A percentile compares a stretch with the other conserved stretches of the same genome.
phyloP scores from a whole-genome alignment of 2,329 filamentous ascomycete species.

The Hypoxylon sp. region DNA sequence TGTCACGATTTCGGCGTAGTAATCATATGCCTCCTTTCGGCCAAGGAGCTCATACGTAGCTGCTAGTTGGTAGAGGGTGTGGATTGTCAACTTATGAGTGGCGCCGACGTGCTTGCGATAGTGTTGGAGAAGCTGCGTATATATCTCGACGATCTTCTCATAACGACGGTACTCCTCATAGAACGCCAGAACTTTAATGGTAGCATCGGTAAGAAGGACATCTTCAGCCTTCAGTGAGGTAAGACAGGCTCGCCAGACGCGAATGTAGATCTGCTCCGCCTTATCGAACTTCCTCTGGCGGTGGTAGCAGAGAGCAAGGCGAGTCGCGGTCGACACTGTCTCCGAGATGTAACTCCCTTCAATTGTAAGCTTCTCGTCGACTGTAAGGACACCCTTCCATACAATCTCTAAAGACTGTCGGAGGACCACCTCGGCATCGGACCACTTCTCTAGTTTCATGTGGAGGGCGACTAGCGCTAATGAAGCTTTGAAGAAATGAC shows the following conservation, averaged over 20 bases:
- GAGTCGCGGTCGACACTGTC: conserved; percentile 54
- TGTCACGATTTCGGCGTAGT: conserved; percentile 58
- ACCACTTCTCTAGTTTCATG: conserved; percentile 54
- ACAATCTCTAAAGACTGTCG: conserved; percentile 57
- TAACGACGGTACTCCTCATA: conserved; percentile 57
- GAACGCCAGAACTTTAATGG: conserved; percentile 54
- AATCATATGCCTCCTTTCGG: conserved; percentile 55
- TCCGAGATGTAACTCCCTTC: conserved; percentile 54
- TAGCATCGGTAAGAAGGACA: conserved; percentile 50
- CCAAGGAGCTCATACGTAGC: conserved; percentile 50
- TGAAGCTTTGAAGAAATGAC: conserved; percentile 55
- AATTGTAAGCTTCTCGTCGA: conserved; percentile 52
- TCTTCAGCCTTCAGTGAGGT: conserved; percentile 53
- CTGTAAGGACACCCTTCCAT: conserved; percentile 57
- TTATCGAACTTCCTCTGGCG: conserved; percentile 56
- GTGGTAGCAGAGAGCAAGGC: conserved; percentile 57
- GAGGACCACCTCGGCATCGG: conserved; percentile 56
- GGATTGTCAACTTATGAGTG: conserved; percentile 55
- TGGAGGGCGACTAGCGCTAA: conserved; percentile 55
- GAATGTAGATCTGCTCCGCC: conserved; percentile 57
- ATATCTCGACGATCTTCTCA: conserved; percentile 57
- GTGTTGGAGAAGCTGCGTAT: conserved; percentile 54
- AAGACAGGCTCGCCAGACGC: conserved; percentile 57
- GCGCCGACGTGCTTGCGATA: conserved; percentile 53
- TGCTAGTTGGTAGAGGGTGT: conserved; percentile 53